A percentile compares a stretch with the other conserved stretches of the same genome.
Evolutionary conservation across 495 filamentous ascomycete species (phyloP).

Genomic region (Trichocladium antarcticum): DNA sequence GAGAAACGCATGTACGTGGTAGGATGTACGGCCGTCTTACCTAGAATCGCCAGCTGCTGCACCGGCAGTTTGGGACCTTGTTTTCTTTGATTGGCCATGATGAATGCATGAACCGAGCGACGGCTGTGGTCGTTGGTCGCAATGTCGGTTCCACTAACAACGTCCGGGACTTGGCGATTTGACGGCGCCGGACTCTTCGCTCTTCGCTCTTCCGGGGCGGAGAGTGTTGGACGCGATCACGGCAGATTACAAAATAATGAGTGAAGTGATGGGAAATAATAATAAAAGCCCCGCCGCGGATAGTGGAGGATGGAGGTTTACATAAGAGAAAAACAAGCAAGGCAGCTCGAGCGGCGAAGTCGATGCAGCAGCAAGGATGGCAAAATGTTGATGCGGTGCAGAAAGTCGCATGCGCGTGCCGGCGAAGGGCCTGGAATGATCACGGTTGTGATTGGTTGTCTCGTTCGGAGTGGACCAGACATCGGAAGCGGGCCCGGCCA

Average conservation of each 20-base stretch:
- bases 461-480: neutral
- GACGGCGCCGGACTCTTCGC: too few species aligned
- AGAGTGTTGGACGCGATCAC: neutral
- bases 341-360: neutral
- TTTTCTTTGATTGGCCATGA: conserved; percentile 27
- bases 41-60: conserved; percentile 48
- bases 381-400: neutral
- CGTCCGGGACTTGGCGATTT: too few species aligned
- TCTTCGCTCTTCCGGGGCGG: too few species aligned
- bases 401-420: neutral
- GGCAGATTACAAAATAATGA: neutral
- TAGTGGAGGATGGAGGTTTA: neutral
- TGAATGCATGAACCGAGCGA: neutral
- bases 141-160: neutral
- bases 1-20: conserved; percentile 9
- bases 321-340: too few species aligned
- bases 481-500: conserved; percentile 3
- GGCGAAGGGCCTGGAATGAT: neutral
- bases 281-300: neutral
- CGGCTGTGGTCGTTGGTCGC: neutral
- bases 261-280: neutral
- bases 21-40: conserved; percentile 32
- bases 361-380: neutral
- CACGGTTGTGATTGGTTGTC: neutral
- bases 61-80: conserved; percentile 35